Evolutionary conservation across 805 yeast genomes (phyloP), one percentile per base, ranked within the genome.

Genomic region (Kazachstania africana): DNA sequence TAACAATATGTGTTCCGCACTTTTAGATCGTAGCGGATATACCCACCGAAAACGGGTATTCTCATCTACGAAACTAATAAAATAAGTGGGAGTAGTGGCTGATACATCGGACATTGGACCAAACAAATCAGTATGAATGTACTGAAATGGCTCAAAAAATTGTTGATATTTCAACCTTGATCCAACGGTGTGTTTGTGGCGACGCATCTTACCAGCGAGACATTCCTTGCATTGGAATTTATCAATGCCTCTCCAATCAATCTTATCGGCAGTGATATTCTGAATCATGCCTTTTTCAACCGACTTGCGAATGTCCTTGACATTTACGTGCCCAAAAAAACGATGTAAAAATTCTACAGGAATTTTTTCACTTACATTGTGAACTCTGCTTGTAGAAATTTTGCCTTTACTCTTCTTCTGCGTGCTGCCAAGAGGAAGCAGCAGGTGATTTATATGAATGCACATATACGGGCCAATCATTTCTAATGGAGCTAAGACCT

Each of bases 201-300:
- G 8, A 12, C 12, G 8, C 14, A 10, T 24, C n/a, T 24, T 24
- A 24, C 26, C 22, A 19, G 22, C 6, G 10, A 19, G 9, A 19
- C 22, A 19, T 6, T 19, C 22, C 10, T 19, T 6, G 26, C 43
- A 39, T 27, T 36, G 36, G 16, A 34, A 34, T 23, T 78, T 88
- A 34, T 32, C 28, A 34, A 38, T 47, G 40, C 44, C 27, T 62
- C 24, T n/a, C 22, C 22, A 19, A 10, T 19, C 10, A 10, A 19
- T 19, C 6, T 19, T 10, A 19, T 8, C 6, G 22, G 22, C 6
- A 8, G 6, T 19, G 10, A 19, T 19, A 10, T 10, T 19, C 22
- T 19, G 6, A 8, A 19, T 10, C 22, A 19, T 19, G 9, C 22
- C 22, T 19, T 19, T 19, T 19, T 19, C 22, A 19, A 19, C 10